These are phyloP conservation scores for Phytophthora pseudosyringae DNA, from an alignment of 352 stramenopile genomes.

Conservation along the genomic window DNA sequence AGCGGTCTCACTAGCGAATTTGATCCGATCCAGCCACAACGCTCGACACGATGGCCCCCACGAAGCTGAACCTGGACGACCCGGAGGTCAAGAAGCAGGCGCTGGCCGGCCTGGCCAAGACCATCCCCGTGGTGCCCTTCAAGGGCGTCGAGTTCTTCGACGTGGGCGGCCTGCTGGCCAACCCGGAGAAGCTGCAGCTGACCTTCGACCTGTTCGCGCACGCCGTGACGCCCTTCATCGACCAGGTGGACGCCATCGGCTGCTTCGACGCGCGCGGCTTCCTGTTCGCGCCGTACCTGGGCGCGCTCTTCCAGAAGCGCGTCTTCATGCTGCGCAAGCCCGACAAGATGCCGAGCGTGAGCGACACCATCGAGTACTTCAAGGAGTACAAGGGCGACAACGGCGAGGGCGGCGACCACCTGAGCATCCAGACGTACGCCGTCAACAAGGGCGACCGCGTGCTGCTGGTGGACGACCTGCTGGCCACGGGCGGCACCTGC, in stretches of 20 bases:
- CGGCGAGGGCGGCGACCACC: conserved; percentile 73
- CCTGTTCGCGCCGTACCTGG: conserved; percentile 95
- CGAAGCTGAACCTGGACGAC: conserved; percentile 54
- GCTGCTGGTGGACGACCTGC: conserved; percentile 97
- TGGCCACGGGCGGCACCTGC: conserved; percentile 96
- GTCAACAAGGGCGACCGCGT: conserved; percentile 86
- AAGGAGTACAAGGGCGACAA: conserved; percentile 94
- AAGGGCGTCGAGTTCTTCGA: conserved; percentile 98
- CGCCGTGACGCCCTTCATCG: conserved; percentile 56
- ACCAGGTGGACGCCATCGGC: conserved; percentile 81
- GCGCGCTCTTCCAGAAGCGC: conserved; percentile 94
- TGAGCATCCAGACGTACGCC: conserved; percentile 89
- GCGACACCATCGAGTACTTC: conserved; percentile 92
- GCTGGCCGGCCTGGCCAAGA: conserved; percentile 75
- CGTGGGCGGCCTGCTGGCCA: conserved; percentile 93
- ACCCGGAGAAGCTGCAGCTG: conserved; percentile 89
- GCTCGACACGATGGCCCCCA: conserved; percentile 29
- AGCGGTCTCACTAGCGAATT: conserved; percentile 37
- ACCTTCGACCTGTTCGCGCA: conserved; percentile 95
- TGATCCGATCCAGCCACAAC: conserved; percentile 8
- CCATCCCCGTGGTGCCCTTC: conserved; percentile 96
- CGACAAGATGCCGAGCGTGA: conserved; percentile 96
- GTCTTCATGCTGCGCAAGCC: conserved; percentile 99
- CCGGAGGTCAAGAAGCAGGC: conserved; percentile 56
- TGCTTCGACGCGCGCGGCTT: conserved; percentile 98